These are phyloP conservation scores for Colletotrichum aenigma DNA, from an alignment of 2,329 filamentous ascomycete species.

Conservation along the genomic window DNA sequence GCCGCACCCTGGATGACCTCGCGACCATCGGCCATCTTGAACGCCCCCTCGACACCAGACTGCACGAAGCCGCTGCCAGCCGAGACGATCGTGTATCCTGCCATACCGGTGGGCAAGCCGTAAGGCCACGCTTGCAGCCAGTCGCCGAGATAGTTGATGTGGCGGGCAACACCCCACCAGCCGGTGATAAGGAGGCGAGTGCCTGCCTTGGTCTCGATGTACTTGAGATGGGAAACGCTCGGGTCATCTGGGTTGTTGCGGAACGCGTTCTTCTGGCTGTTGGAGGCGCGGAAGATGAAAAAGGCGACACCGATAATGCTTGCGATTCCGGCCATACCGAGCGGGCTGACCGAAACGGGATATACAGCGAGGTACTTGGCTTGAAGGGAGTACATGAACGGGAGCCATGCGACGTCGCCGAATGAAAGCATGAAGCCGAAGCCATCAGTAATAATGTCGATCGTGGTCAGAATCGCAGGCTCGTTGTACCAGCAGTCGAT, in stretches of 20 bases:
- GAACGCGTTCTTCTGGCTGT: slow-evolving; percentile 95
- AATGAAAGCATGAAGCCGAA: slow-evolving; percentile 96
- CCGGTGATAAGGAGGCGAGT: slow-evolving; percentile 82
- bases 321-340: slow-evolving; percentile 68
- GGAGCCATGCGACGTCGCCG: slow-evolving; percentile 91
- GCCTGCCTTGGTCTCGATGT: slow-evolving; percentile 83
- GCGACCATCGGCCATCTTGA: slow-evolving; percentile 63
- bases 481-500: slow-evolving; percentile 89
- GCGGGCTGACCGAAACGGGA: slow-evolving; percentile 76
- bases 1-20: slow-evolving; percentile 75
- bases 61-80: slow-evolving; percentile 53
- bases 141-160: slow-evolving; percentile 96
- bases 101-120: slow-evolving; percentile 82
- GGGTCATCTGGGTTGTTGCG: slow-evolving; percentile 85
- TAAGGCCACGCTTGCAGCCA: slow-evolving; percentile 95
- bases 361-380: slow-evolving; percentile 84
- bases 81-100: slow-evolving; percentile 77
- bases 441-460: slow-evolving; percentile 91
- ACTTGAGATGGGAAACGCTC: slow-evolving; percentile 78
- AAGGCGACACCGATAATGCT: slow-evolving; percentile 76
- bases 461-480: slow-evolving; percentile 86
- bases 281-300: slow-evolving; percentile 90
- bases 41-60: slow-evolving; percentile 52
- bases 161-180: slow-evolving; percentile 91
- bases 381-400: slow-evolving; percentile 86